Evolutionary conservation across 202 grass and related monocot genomes (phyloP), one percentile per base, ranked within the genome.

Genomic region (Musa balbisiana): DNA sequence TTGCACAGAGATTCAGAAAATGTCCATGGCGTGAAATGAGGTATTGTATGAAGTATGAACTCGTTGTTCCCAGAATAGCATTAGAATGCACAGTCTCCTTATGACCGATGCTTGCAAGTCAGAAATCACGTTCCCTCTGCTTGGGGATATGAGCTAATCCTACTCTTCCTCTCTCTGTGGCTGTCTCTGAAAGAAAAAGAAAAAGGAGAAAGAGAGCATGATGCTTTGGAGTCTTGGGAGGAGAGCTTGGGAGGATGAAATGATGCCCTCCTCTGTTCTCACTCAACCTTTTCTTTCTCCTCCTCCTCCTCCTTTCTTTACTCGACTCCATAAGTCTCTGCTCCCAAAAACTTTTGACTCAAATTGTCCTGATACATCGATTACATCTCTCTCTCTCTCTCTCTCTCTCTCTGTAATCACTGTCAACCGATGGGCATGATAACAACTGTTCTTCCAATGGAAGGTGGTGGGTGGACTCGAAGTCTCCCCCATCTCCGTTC

Each of bases 311-410:
- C 1, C 51, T 55, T 27, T 19, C 23, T 56, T 56, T 56, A 26
- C 52, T 56, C 8, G 9, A 24, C 51, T 55, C 72, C 27, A 74
- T 1, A 11, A 23, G 19, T 25, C 72, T 74, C 72, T 23, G 19
- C 23, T 56, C 72, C 72, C 72, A 10, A 74, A 74, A 74, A 58
- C 72, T 74, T 74, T 74, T 74, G 72, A 74, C 72, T 14, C 27
- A 74, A 74, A 26, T 50, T 74, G 72, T 58, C 19, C 72, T 74
- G 53, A 13, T 23, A 2, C 52, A 56, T 56, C 27, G 20, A 73
- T 69, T 69, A 49, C 33, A 2, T 43, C 33, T 43, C 33, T 43
- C 33, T 43, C 33, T 43, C 33, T 43, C 33, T 43, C 33, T 43
- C 33, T 43, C 33, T 43, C 33, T 43, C 0, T 33, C 29, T 33